Percentiles rank a stretch among this genome's conserved stretches.
phyloP scores from a whole-genome alignment of 2,329 filamentous ascomycete species.

The Aspergillaceae sp. region DNA sequence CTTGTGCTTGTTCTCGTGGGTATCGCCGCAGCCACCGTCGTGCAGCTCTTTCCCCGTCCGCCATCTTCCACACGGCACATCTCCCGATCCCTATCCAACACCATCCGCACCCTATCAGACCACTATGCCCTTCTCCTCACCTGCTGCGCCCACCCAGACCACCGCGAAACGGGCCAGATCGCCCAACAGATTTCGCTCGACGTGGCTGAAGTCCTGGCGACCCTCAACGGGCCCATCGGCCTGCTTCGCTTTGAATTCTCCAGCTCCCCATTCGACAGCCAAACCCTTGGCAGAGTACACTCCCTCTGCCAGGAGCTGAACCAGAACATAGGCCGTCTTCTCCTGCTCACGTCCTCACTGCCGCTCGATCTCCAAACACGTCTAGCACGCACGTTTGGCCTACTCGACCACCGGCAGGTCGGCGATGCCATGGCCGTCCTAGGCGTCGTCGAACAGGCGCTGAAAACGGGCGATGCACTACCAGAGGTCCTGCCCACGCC shows the following conservation, averaged over 20 bases:
- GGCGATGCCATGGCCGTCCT: conserved; percentile 46
- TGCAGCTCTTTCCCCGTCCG: conserved; percentile 41
- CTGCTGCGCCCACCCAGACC: conserved; percentile 29
- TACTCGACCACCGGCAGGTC: conserved; percentile 38
- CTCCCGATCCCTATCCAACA: conserved; percentile 38
- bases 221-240: conserved; percentile 26
- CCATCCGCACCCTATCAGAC: conserved; percentile 37
- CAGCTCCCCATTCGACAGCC: conserved; percentile 29
- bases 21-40: conserved; percentile 35
- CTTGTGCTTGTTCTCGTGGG: conserved; percentile 38
- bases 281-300: conserved; percentile 24
- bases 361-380: conserved; percentile 35
- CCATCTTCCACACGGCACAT: conserved; percentile 41
- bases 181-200: conserved; percentile 25
- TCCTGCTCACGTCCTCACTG: conserved; percentile 24
- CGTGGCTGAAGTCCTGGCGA: conserved; percentile 23
- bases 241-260: conserved; percentile 33
- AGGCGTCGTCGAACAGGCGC: conserved; percentile 38
- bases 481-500: conserved; percentile 43
- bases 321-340: conserved; percentile 27
- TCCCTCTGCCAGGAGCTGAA: conserved; percentile 25
- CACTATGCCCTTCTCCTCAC: conserved; percentile 45
- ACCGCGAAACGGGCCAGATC: conserved; percentile 14
- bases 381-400: conserved; percentile 30
- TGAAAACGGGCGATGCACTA: conserved; percentile 41